Evolutionary conservation across 2,329 filamentous ascomycete species (phyloP).

Genomic region (Thermothelomyces thermophilus): DNA sequence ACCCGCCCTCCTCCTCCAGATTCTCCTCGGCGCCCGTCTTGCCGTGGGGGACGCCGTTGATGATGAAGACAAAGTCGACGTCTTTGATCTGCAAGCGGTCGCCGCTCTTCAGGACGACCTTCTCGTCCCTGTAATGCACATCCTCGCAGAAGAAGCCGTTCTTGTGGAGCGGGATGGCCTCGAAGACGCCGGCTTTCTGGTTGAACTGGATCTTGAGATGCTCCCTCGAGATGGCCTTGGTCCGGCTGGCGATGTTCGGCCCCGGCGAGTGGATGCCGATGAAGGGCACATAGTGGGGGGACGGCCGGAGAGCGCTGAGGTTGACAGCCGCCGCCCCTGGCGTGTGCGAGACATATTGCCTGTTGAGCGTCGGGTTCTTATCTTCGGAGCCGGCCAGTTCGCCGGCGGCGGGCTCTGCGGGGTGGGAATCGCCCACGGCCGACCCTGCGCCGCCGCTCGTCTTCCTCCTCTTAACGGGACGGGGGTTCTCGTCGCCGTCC

Average conservation of each 20-base stretch:
- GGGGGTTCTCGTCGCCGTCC: slow-evolving; percentile 43
- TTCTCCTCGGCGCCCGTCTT: slow-evolving; percentile 53
- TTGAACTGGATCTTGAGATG: slow-evolving; percentile 70
- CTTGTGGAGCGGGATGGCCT: slow-evolving; percentile 53
- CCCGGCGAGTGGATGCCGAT: slow-evolving; percentile 67
- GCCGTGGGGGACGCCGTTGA: slow-evolving; percentile 56
- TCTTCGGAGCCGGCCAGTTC: slow-evolving; percentile 26
- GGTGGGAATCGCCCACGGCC: slow-evolving; percentile 18
- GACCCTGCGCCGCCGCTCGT: slow-evolving; percentile 25
- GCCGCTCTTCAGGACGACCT: slow-evolving; percentile 55
- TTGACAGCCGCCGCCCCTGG: slow-evolving; percentile 54
- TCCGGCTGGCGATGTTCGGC: slow-evolving; percentile 53
- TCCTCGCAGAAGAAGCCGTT: slow-evolving; percentile 67
- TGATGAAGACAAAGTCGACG: slow-evolving; percentile 60
- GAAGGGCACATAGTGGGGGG: slow-evolving; percentile 56
- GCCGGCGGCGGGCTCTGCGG: slow-evolving; percentile 13
- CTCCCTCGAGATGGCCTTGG: slow-evolving; percentile 66
- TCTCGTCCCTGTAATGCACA: slow-evolving; percentile 47
- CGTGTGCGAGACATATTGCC: slow-evolving; percentile 55
- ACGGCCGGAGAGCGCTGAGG: slow-evolving; percentile 52
- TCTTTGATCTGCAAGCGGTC: slow-evolving; percentile 66
- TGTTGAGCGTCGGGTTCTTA: slow-evolving; percentile 46
- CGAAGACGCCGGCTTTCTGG: slow-evolving; percentile 54
- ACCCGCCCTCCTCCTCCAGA: slow-evolving; percentile 40
- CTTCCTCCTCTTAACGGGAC: slow-evolving; percentile 33